Percentiles rank a stretch among this genome's conserved stretches.
Evolutionary conservation across 768 basidiomycete genomes (phyloP).

Genomic region (Naganishia vishniacii): DNA sequence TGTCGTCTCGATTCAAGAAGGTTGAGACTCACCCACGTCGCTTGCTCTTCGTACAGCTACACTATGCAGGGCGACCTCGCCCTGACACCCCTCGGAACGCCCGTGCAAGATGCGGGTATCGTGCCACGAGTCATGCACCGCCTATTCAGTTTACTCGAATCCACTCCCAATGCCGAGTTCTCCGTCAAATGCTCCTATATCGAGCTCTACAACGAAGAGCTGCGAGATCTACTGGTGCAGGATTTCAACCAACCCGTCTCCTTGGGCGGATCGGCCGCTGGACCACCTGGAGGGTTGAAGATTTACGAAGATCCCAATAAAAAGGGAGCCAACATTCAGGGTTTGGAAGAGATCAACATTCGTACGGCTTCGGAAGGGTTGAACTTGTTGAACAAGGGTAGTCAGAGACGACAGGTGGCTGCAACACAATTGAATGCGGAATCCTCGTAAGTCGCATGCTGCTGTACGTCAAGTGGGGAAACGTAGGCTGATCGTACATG

Average conservation of each 20-base stretch:
- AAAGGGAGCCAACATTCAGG: constrained; percentile 83
- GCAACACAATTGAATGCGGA: constrained; percentile 92
- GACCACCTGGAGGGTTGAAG: constrained; percentile 57
- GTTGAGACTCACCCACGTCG: background rate
- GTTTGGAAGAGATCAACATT: constrained; percentile 82
- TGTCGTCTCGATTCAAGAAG: background rate
- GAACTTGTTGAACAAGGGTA: constrained; percentile 77
- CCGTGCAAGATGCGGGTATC: constrained; percentile 85
- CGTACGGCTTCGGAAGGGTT: constrained; percentile 77
- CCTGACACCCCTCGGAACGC: constrained; percentile 61
- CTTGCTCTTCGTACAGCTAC: constrained; percentile 51
- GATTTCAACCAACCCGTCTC: constrained; percentile 54
- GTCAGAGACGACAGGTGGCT: constrained; percentile 82
- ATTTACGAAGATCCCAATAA: constrained; percentile 89
- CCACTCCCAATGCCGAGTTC: constrained; percentile 65
- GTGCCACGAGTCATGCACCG: constrained; percentile 88
- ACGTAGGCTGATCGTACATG: no score
- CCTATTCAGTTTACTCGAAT: constrained; percentile 79
- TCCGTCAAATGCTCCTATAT: constrained; percentile 90
- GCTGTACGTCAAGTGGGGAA: no score
- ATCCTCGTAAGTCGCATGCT: constrained; percentile 47
- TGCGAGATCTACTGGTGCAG: constrained; percentile 79
- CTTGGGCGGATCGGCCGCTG: constrained; percentile 21
- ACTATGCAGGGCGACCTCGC: constrained; percentile 90
- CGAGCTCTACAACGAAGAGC: constrained; percentile 96